A percentile compares a stretch with the other conserved stretches of the same genome.
Evolutionary conservation across 2,329 filamentous ascomycete species (phyloP).

Genomic region (Trichocomaceae sp.): DNA sequence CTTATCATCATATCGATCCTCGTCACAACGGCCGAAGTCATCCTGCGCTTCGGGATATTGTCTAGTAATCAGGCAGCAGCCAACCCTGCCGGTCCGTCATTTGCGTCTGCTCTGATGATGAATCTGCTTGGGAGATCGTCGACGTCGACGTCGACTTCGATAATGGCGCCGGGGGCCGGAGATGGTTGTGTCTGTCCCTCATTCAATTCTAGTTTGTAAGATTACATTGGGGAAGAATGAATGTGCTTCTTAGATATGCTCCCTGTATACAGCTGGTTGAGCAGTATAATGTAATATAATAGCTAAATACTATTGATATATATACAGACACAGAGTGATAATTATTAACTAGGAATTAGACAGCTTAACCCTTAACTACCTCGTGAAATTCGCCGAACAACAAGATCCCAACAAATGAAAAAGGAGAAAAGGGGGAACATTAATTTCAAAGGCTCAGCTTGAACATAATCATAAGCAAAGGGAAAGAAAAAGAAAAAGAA

Average conservation of each 20-base stretch:
- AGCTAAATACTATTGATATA: neutral
- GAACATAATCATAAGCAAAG: too few relatives aligned
- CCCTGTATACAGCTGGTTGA: neutral
- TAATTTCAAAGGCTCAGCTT: too few relatives aligned
- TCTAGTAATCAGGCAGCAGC: slow-evolving; percentile 21
- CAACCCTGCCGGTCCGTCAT: slow-evolving; percentile 13
- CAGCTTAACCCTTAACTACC: neutral
- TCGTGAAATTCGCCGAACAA: too few relatives aligned
- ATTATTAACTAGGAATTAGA: neutral
- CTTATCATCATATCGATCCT: slow-evolving; percentile 86
- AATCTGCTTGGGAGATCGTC: slow-evolving; percentile 9
- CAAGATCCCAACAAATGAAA: neutral
- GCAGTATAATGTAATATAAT: neutral
- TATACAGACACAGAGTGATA: neutral
- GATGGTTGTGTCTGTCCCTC: neutral
- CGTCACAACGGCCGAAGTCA: slow-evolving; percentile 84
- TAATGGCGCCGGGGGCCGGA: neutral
- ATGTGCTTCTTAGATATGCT: neutral
- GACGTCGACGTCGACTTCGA: neutral
- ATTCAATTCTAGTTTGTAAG: neutral
- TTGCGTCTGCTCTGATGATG: slow-evolving; percentile 16
- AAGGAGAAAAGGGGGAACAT: neutral
- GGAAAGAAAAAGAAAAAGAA: too few relatives aligned
- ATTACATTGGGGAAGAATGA: neutral
- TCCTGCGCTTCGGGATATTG: slow-evolving; percentile 74